phyloP scores from a whole-genome alignment of 108 stramenopile species.

The Seminavis robusta region DNA sequence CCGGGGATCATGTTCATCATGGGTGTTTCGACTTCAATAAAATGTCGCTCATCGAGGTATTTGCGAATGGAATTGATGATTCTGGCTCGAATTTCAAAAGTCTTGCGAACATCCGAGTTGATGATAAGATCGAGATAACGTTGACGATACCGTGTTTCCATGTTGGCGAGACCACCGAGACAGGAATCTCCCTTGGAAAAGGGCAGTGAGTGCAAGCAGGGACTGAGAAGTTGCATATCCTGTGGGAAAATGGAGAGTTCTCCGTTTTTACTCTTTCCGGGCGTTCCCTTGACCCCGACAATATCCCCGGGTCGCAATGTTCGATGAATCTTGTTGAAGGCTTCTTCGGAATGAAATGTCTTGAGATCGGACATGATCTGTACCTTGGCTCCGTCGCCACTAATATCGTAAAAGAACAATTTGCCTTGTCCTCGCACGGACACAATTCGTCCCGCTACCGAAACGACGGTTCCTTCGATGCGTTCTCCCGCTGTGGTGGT shows the following conservation, averaged over 20 bases:
- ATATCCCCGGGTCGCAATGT: slow-evolving; percentile 93
- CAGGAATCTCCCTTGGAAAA: slow-evolving; percentile 75
- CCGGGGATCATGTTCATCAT: slow-evolving; percentile 99
- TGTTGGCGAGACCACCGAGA: slow-evolving; percentile 87
- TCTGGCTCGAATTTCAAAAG: slow-evolving; percentile 86
- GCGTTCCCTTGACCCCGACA: slow-evolving; percentile 89
- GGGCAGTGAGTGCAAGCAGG: slow-evolving; percentile 99
- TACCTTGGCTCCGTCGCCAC: slow-evolving; percentile 94
- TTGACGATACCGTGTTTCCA: slow-evolving; percentile 97
- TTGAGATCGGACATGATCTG: slow-evolving; percentile 92
- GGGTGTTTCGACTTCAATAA: slow-evolving; percentile 99
- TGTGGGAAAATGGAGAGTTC: slow-evolving; percentile 95
- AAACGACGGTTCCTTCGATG: slow-evolving; percentile 65
- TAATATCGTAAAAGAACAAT: slow-evolving; percentile 95
- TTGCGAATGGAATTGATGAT: slow-evolving; percentile 92
- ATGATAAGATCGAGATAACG: slow-evolving; percentile 98
- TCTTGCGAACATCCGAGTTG: slow-evolving; percentile 83
- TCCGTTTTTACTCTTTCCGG: slow-evolving; percentile 95
- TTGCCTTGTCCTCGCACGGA: slow-evolving; percentile 95
- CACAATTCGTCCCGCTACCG: slow-evolving; percentile 93
- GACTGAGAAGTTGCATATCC: slow-evolving; percentile 84
- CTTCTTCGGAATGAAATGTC: slow-evolving; percentile 85
- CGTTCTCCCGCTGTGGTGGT: slow-evolving; percentile 69
- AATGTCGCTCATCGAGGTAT: slow-evolving; percentile 93
- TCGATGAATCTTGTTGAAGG: slow-evolving; percentile 80